A percentile compares a stretch with the other conserved stretches of the same genome.
Evolutionary conservation across 805 yeast species (phyloP).

Genomic region (Kodamaea neixiangensis): DNA sequence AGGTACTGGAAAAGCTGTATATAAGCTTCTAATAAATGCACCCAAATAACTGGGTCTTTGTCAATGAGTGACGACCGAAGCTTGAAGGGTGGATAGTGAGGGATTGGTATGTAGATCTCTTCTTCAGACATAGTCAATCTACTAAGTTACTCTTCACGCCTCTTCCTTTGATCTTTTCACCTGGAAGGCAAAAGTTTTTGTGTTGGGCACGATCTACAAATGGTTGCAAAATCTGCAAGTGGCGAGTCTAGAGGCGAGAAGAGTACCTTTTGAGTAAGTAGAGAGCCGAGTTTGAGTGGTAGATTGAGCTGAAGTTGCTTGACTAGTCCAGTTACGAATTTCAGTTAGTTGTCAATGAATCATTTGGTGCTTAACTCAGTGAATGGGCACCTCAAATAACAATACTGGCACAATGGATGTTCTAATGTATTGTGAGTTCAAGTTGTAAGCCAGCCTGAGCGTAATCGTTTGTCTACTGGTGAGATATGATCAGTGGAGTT

Average conservation of each 20-base stretch:
- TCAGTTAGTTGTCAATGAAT: too few relatives aligned
- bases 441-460: too few relatives aligned
- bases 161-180: conserved; percentile 1
- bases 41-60: conserved; percentile 85
- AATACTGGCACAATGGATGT: too few relatives aligned
- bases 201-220: not conserved
- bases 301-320: too few relatives aligned
- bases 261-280: too few relatives aligned
- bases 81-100: conserved; percentile 73
- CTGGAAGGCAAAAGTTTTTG: conserved; percentile 6
- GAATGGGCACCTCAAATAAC: too few relatives aligned
- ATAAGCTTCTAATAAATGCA: conserved; percentile 66
- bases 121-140: conserved; percentile 1
- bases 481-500: too few relatives aligned
- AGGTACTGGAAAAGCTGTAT: conserved; percentile 53
- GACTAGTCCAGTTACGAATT: too few relatives aligned
- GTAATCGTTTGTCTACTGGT: too few relatives aligned
- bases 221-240: not conserved
- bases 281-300: too few relatives aligned
- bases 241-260: not conserved
- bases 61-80: conserved; percentile 76
- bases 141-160: not conserved
- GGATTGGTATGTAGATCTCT: conserved; percentile 51
- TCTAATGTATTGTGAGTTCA: too few relatives aligned
- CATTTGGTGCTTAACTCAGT: too few relatives aligned